Evolutionary conservation across 805 yeast genomes (phyloP).

Genomic region (Cyberlindnera sargentensis): DNA sequence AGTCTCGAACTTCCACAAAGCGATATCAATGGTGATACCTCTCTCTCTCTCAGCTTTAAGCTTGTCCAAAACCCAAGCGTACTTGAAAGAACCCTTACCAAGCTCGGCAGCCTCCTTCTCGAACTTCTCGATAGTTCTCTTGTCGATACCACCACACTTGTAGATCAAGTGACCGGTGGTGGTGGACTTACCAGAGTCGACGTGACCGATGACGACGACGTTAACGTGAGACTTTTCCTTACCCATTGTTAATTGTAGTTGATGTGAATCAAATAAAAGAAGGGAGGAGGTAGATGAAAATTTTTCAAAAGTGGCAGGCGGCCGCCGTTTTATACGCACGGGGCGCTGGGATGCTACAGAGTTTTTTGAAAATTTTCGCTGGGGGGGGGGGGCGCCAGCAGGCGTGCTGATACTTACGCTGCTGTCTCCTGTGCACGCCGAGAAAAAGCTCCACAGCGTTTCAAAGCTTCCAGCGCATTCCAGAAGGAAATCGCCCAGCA

Average conservation of each 20-base stretch:
- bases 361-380: neutral
- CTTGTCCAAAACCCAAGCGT: slow-evolving; percentile 97
- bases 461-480: neutral
- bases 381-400: neutral
- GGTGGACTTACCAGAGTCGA: slow-evolving; percentile 98
- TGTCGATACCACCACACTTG: slow-evolving; percentile 99
- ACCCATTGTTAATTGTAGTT: slow-evolving; percentile 45
- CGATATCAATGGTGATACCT: slow-evolving; percentile 95
- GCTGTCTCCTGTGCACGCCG: neutral
- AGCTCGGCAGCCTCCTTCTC: slow-evolving; percentile 98
- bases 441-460: no score
- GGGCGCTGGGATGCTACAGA: neutral
- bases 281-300: neutral
- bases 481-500: neutral
- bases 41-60: slow-evolving; percentile 96
- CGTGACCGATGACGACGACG: slow-evolving; percentile 99
- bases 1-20: slow-evolving; percentile 94
- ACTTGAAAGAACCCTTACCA: slow-evolving; percentile 97
- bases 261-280: no score
- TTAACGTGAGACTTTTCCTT: slow-evolving; percentile 96
- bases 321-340: slow-evolving; percentile 3
- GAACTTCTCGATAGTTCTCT: slow-evolving; percentile 97
- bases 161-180: slow-evolving; percentile 98
- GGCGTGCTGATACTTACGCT: slow-evolving; percentile 6
- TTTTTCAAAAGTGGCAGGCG: slow-evolving; percentile 4